A percentile compares a stretch with the other conserved stretches of the same genome.
phyloP scores from a whole-genome alignment of 129 eudicot species.

The Smallanthus sonchifolius region DNA sequence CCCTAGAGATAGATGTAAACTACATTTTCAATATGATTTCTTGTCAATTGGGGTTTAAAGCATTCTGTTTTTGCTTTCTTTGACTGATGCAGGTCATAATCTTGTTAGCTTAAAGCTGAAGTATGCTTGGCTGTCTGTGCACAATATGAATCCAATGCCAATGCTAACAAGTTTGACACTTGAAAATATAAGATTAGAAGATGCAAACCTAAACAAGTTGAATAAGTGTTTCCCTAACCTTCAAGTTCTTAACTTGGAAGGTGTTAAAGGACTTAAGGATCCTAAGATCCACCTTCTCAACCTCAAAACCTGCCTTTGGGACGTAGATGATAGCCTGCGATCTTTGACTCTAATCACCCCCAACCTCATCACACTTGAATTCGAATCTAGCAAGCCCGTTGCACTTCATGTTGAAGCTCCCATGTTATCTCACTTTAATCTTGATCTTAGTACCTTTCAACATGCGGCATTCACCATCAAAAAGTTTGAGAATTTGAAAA shows the following conservation, averaged over 20 bases:
- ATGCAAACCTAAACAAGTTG: constrained; percentile 44
- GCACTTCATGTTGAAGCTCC: not conserved
- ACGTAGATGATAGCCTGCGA: too few species aligned
- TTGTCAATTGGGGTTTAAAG: not conserved
- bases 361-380: constrained; percentile 18
- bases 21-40: not conserved
- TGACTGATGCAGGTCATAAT: constrained; percentile 50
- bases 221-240: constrained; percentile 52
- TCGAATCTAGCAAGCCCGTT: not conserved
- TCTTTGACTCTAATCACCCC: constrained; percentile 26
- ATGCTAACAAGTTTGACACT: constrained; percentile 57
- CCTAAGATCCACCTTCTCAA: constrained; percentile 42
- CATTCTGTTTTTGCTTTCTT: not conserved
- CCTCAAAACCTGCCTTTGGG: not conserved
- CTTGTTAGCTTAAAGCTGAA: constrained; percentile 48
- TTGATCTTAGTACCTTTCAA: constrained; percentile 12
- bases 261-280: constrained; percentile 55
- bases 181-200: constrained; percentile 50
- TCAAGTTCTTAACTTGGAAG: constrained; percentile 49
- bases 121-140: constrained; percentile 58
- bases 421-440: constrained; percentile 27
- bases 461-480: constrained; percentile 8
- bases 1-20: not conserved
- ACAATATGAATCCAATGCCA: constrained; percentile 50
- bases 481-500: constrained; percentile 33